Base-by-base conservation (phyloP, 2,329 filamentous ascomycete species). In the Aspergillus sergii region DNA sequence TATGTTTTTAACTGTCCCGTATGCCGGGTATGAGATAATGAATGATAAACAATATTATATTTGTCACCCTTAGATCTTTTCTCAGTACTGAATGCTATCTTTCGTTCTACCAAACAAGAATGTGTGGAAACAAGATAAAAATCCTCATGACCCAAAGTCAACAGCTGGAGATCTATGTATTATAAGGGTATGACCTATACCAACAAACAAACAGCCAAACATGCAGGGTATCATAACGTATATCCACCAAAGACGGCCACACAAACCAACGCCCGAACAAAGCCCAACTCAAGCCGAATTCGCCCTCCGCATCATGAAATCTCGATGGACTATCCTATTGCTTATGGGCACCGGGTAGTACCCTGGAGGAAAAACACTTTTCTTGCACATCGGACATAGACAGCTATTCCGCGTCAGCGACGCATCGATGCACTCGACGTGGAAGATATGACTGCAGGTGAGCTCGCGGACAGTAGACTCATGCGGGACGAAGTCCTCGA, bases 401-500 rank as follows among this genome's bases (percentile, higher is more conserved):
- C 92, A 96, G 73, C 91, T 96, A 73, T 90, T 90, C 60, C 88
- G 84, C 50, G 85, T 84, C 14, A 98, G 82, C 71, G 95, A 97
- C 26, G 89, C 86, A 73, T 98, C 94, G 67, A 98, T 94, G 73
- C 95, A 99, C 67, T 91, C 90, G 0, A 92, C 90, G 69, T 99
- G 94, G 77, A 94, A 99, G 61, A 98, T 94, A 75, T 99, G 95
- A 0, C 91, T 89, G 71, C 95, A 99, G 0, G 92, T 88, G 3
- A 98, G 83, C 77, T 97, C 91, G 60, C 93, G 90, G 60, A 98
- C 93, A 23, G 88, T 86, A 0, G 91, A 90, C 21, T 84, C 79
- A 43, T 87, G 85, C 19, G 88, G 85, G 32, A 90, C 84, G 72
- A 92, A 98, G 63, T 92, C 88, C 60, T 93, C 91, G 1, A 96